phyloP scores from a whole-genome alignment of 2,329 filamentous ascomycete species.

The Celoporthe dispersa region DNA sequence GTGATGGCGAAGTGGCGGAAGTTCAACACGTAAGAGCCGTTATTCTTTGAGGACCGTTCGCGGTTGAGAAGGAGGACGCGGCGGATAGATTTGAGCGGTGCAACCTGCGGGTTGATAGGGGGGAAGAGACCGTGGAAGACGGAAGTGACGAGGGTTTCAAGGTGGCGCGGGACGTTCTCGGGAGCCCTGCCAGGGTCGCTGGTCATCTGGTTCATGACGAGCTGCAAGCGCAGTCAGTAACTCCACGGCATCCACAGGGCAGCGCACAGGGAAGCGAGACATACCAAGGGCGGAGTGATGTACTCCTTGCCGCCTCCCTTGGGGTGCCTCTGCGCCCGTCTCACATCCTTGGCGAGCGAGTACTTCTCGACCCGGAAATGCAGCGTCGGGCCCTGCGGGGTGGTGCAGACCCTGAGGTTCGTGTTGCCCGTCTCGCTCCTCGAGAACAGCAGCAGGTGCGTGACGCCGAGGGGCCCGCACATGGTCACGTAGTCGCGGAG shows the following conservation, averaged over 20 bases:
- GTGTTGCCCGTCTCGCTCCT: conserved; percentile 88
- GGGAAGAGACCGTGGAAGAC: conserved; percentile 97
- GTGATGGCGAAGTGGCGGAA: conserved; percentile 95
- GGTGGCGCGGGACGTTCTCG: conserved; percentile 83
- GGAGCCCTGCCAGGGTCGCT: conserved; percentile 64
- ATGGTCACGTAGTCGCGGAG: conserved; percentile 93
- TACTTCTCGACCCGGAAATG: conserved; percentile 96
- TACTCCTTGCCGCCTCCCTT: conserved; percentile 84
- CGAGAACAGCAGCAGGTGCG: conserved; percentile 91
- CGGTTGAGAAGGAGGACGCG: conserved; percentile 90
- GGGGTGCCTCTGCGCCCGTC: conserved; percentile 81
- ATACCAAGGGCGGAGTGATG: conserved; percentile 78
- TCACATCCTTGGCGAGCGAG: conserved; percentile 88
- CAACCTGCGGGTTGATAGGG: conserved; percentile 89
- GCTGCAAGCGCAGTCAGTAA: conserved; percentile 48
- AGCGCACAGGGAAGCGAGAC: conserved; percentile 28
- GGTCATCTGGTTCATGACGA: conserved; percentile 98
- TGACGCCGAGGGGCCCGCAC: conserved; percentile 91
- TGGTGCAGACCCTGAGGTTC: conserved; percentile 84
- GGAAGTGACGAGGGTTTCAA: conserved; percentile 89
- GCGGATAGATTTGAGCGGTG: conserved; percentile 88
- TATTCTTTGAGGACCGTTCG: conserved; percentile 57
- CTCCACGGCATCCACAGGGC: not conserved
- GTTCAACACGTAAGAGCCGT: conserved; percentile 79
- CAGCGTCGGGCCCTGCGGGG: conserved; percentile 88